Conservation (phyloP, 768 basidiomycete genomes). For the Mycena floridula region DNA sequence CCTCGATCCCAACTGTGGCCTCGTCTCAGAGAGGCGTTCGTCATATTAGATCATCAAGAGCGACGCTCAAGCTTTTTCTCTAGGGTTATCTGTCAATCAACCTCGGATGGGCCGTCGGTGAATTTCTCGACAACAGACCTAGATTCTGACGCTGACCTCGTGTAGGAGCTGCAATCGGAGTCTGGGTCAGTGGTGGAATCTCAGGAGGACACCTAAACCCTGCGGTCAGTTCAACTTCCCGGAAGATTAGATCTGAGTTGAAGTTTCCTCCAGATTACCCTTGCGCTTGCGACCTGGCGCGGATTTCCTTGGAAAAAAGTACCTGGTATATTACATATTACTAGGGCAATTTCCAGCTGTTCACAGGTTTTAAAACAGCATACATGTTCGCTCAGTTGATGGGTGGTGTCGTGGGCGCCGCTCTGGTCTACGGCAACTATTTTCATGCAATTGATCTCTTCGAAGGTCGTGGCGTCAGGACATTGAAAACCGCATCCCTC, state of each 20-base stretch:
- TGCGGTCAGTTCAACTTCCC: too few relatives aligned
- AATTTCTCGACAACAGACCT: not conserved
- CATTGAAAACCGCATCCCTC: constrained; percentile 47
- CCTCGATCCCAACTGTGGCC: constrained; percentile 30
- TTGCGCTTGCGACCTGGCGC: constrained; percentile 62
- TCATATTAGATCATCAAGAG: constrained; percentile 3
- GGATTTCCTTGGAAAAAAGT: constrained; percentile 80
- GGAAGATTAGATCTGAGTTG: not conserved
- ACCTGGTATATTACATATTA: constrained; percentile 30
- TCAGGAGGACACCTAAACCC: constrained; percentile 44
- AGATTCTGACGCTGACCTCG: not conserved
- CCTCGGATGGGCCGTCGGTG: constrained; percentile 40
- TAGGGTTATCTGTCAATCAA: constrained; percentile 36
- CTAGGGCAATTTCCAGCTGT: not conserved
- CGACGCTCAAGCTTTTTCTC: not conserved
- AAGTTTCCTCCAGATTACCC: constrained; percentile 44
- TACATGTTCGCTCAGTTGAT: constrained; percentile 63
- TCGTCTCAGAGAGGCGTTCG: constrained; percentile 41
- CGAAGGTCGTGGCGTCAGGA: constrained; percentile 51
- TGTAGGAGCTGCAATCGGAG: constrained; percentile 38
- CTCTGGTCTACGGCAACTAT: constrained; percentile 61
- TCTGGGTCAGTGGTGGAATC: constrained; percentile 41
- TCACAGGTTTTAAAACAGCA: constrained; percentile 13
- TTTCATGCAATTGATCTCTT: constrained; percentile 61
- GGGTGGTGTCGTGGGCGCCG: constrained; percentile 57